Evolutionary conservation across 345 rosid genomes (phyloP), one percentile per base, ranked within the genome.

Genomic region (Erysimum cheiranthoides): DNA sequence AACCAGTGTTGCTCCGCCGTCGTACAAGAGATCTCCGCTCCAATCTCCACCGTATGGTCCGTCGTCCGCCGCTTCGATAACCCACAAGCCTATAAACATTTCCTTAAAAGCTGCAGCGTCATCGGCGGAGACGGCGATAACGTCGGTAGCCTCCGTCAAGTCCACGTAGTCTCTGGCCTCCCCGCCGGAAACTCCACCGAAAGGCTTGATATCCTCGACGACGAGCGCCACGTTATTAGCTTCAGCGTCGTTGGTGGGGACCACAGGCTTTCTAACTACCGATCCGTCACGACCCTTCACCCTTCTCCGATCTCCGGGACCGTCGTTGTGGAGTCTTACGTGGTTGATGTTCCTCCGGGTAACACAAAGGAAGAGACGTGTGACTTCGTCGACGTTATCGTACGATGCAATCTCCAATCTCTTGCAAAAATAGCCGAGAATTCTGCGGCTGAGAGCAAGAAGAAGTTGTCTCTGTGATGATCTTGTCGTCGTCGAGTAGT

Each of bases 271-370:
- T 82, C 81, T 0, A 86, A 89, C 76, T 89, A 89, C 81, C 76
- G 83, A 76, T 89, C 93, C 16, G 93, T 87, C 3, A 89, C 91
- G 34, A 83, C 93, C 1, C 81, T 89, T 28, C 93, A 89, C 43
- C 43, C 87, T 8, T 73, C 87, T 21, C 68, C 80, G 5, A 32
- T 74, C 17, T 89, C 87, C 3, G 80, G 81, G n/a, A 88, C 93
- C 18, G 92, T 88, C n/a, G 96, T 88, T 30, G 88, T 90, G 36
- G 96, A 92, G 78, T 90, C 96, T 6, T 92, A 92, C 82, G 96
- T 92, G 10, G 97, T 88, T 39, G 97, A 92, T 74, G 83, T 90
- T 27, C 97, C 96, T 13, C 66, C 86, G 0, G 97, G 93, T 17
- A 92, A 92, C 73, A 90, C 97, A 0, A 82, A 81, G 71, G 97